phyloP scores from a whole-genome alignment of 257 asterid species.

The Coffea eugenioides region DNA sequence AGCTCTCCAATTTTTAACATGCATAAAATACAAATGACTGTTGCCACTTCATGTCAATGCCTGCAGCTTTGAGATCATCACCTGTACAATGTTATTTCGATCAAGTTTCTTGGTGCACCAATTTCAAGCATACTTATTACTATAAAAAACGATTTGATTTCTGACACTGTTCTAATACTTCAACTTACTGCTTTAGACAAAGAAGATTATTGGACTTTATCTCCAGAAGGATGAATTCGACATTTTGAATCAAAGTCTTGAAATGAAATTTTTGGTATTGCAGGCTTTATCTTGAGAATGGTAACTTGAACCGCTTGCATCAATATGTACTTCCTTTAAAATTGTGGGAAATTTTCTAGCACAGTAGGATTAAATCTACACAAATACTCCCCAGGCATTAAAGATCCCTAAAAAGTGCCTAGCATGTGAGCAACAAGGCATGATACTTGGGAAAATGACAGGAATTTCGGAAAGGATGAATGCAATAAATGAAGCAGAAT shows the following conservation, averaged over 20 bases:
- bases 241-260: not conserved
- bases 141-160: not conserved
- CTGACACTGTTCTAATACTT: not conserved
- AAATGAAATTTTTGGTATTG: not conserved
- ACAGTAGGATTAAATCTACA: not conserved
- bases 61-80: not conserved
- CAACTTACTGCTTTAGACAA: no score
- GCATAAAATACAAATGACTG: not conserved
- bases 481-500: not conserved
- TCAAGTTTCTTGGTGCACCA: not conserved
- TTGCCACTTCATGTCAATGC: slow-evolving; percentile 1
- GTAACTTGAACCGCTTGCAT: not conserved
- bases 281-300: not conserved
- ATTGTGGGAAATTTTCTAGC: not conserved
- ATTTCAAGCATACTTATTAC: not conserved
- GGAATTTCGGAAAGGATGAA: no score
- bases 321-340: no score
- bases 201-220: not conserved
- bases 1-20: not conserved
- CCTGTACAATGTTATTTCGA: not conserved
- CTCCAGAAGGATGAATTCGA: not conserved
- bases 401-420: not conserved
- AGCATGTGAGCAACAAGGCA: not conserved
- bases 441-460: slow-evolving; percentile 8
- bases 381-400: not conserved